A percentile compares a stretch with the other conserved stretches of the same genome.
phyloP scores from a whole-genome alignment of 495 filamentous ascomycete species.

The Podospora bellae-mahoneyi region DNA sequence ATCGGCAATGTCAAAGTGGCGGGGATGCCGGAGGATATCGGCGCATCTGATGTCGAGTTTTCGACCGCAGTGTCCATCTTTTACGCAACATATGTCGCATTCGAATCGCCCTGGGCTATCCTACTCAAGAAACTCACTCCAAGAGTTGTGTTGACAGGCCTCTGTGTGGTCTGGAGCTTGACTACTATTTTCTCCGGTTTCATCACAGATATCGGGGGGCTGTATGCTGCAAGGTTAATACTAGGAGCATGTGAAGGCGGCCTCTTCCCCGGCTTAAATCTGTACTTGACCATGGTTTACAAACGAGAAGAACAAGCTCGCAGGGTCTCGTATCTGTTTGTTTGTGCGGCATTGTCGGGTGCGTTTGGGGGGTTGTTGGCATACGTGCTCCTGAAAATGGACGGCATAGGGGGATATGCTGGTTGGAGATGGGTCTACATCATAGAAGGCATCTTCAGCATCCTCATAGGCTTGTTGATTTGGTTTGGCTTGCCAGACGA shows the following conservation, averaged over 20 bases:
- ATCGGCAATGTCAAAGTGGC: constrained; percentile 49
- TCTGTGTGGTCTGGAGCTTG: constrained; percentile 57
- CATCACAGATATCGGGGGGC: constrained; percentile 43
- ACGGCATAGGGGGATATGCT: constrained; percentile 57
- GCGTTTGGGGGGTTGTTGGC: constrained; percentile 78
- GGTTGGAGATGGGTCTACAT: constrained; percentile 81
- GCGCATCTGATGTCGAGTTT: constrained; percentile 55
- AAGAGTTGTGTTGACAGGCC: constrained; percentile 55
- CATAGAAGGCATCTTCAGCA: constrained; percentile 69
- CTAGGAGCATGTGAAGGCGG: constrained; percentile 59
- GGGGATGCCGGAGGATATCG: constrained; percentile 43
- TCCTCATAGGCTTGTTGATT: constrained; percentile 56
- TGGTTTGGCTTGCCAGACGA: constrained; percentile 60
- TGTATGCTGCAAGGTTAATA: constrained; percentile 53
- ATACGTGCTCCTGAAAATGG: constrained; percentile 64
- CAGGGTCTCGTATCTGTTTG: constrained; percentile 73
- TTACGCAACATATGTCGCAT: constrained; percentile 76
- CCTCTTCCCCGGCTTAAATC: constrained; percentile 73
- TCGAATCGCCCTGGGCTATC: constrained; percentile 75
- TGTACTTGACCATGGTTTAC: constrained; percentile 83
- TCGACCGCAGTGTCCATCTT: constrained; percentile 70
- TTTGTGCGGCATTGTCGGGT: constrained; percentile 71
- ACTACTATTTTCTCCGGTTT: constrained; percentile 54
- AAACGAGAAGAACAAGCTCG: constrained; percentile 45
- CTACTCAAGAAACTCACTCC: constrained; percentile 65